Base-by-base conservation (phyloP, 108 stramenopile genomes). In the Pseudonitzschia delicatissima region DNA sequence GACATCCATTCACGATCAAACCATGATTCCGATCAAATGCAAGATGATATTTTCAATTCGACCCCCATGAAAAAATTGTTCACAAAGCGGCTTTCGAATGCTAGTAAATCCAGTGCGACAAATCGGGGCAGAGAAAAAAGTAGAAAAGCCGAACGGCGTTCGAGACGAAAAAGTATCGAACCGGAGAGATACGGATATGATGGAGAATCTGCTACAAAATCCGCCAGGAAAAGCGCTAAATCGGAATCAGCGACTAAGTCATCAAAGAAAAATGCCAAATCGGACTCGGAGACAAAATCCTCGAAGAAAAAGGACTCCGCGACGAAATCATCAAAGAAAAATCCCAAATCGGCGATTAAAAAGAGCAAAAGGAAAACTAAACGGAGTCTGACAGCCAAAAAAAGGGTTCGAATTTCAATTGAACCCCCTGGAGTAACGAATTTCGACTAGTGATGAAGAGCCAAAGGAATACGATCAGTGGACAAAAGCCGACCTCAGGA, bases 41-140 rank as follows among this genome's bases (percentile, higher is more conserved):
- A 77, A 21, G 80, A 81, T 66, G 80, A 81, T 42, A 67, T 77
- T 44, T 81, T 81, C 34, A 63, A 81, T 64, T 68, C 80, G n/a
- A 81, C 76, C 61, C 80, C 80, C 25, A 64, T 81, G 76, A 66
- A 53, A 60, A 59, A 25, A 8, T 47, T 75, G 26, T 68, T 75
- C 26, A 66, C 28, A 20, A 32, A 28, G 15, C 15, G 45, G 32
- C 20, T 26, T 18, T 32, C 57, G 5, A 21, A 32, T n/a, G 57
- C 13, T 58, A 4, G 12, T 29, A 52, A 9, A 52, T 28, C 2
- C 4, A 12, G 13, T 52, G 17, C 28, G 23, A 26, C 17, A 27
- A 5, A 51, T 9, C 25, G 2, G 0, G 55, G 28, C 25, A 23
- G 28, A 29, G 28, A 57, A 57, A 32, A 37, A 29, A 58, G n/a